Evolutionary conservation across 2,329 filamentous ascomycete species (phyloP).

Genomic region (Helotiales sp.): DNA sequence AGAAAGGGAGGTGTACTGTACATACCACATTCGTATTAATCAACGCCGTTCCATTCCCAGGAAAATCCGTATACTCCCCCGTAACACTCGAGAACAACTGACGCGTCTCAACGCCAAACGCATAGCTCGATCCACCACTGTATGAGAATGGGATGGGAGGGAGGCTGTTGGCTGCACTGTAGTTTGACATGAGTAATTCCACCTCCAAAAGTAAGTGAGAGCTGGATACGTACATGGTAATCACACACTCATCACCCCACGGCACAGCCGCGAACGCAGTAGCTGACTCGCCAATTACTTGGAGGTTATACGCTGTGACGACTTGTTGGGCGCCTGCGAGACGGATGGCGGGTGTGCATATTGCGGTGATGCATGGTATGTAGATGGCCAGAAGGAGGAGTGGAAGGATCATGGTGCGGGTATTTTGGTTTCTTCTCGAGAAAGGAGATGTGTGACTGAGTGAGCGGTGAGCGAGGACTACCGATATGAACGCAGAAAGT

Average conservation of each 20-base stretch:
- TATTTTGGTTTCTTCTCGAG: no score
- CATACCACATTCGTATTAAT: constrained; percentile 18
- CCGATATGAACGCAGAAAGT: no score
- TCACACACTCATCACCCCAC: neutral
- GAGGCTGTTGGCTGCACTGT: constrained; percentile 1
- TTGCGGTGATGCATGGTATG: neutral
- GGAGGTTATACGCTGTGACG: neutral
- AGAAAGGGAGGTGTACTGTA: neutral
- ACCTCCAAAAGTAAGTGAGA: no score
- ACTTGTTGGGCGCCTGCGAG: neutral
- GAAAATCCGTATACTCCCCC: constrained; percentile 11
- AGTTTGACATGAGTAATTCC: no score
- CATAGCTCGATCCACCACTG: neutral
- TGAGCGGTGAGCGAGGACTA: no score
- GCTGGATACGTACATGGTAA: neutral
- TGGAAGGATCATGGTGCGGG: neutral
- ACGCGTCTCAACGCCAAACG: constrained; percentile 4
- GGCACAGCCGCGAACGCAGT: neutral
- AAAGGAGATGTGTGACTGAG: no score
- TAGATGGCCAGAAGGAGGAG: neutral
- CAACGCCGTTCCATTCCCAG: neutral
- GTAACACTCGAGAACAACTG: constrained; percentile 14
- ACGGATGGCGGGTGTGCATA: neutral
- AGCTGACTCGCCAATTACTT: neutral
- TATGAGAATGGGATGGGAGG: constrained; percentile 4